Evolutionary conservation across 768 basidiomycete species (phyloP), one percentile per base, ranked within the genome.

Genomic region (Dioszegia crocea): DNA sequence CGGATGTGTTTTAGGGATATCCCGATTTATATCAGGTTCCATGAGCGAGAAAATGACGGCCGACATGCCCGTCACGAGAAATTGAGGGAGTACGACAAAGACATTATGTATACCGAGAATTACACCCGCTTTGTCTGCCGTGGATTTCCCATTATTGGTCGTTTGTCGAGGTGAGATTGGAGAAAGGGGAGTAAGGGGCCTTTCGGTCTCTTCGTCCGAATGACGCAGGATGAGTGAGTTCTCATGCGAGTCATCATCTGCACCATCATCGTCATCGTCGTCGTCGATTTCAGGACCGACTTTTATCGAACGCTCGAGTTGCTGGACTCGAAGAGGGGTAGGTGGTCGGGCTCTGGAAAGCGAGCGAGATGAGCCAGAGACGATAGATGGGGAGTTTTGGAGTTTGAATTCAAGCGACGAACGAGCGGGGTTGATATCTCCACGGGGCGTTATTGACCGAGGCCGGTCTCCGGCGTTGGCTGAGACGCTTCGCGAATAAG

Each of bases 71-170:
- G 89, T 93, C 30, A 93, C 87, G 39, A 98, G 81, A 77, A 97
- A 93, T 70, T 98, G 94, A 0, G 94, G 94, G 6, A 96, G 79
- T 59, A 97, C 94, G 61, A 98, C 80, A 76, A 88, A 94, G 59
- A 96, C 83, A 70, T 96, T 97, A 77, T 97, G 92, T 52, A 97
- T 94, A 39, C 94, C 92, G 59, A 92, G 77, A 53, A 92, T 91
- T 40, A 91, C 86, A 6, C 93, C 93, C 0, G 91, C 89, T 74
- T 91, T 91, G 6, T 87, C 82, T 56, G 88, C 87, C 50, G 60
- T 50, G 9, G 45, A 23, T 26, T 33, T 50, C 10, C 48, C 36
- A 11, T 23, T 21, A 38, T 12, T 36, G 31, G 21, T 40, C 24
- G 44, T 14, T 8, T 6, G 9, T 11, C 36, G 38, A n/a, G 56